Conservation (phyloP, 2,329 filamentous ascomycete genomes). For the Botryotinia calthae region DNA sequence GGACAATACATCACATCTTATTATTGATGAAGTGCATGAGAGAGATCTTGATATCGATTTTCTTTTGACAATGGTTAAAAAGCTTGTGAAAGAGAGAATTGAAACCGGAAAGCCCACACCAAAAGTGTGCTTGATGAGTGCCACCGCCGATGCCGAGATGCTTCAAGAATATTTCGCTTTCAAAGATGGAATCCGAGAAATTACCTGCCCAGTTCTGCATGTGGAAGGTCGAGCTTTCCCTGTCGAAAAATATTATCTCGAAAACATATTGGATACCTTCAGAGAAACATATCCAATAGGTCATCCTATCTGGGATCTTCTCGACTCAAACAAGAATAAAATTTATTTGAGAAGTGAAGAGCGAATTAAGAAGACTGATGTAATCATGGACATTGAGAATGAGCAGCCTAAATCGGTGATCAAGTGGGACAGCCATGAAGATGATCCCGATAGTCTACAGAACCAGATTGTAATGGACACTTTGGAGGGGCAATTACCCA, state of each 20-base stretch:
- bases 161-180: conserved; percentile 79
- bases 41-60: conserved; percentile 90
- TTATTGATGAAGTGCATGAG: conserved; percentile 95
- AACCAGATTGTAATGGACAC: conserved; percentile 41
- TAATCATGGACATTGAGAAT: not conserved
- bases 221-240: conserved; percentile 86
- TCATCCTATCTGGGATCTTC: not conserved
- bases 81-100: conserved; percentile 63
- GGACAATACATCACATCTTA: conserved; percentile 83
- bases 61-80: conserved; percentile 86
- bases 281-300: not conserved
- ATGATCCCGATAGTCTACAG: conserved; percentile 4
- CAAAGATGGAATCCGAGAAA: conserved; percentile 56
- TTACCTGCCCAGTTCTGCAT: conserved; percentile 70
- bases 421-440: not conserved
- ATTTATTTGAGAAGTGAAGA: conserved; percentile 1
- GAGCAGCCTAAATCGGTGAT: conserved; percentile 2
- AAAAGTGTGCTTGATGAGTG: conserved; percentile 91
- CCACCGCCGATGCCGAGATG: conserved; percentile 80
- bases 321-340: not conserved
- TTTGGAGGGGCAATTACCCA: conserved; percentile 59
- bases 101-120: conserved; percentile 71
- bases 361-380: not conserved
- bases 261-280: conserved; percentile 71
- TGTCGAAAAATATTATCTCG: conserved; percentile 81